Conservation (phyloP, 768 basidiomycete species). For the Mycena olivaceomarginata region DNA sequence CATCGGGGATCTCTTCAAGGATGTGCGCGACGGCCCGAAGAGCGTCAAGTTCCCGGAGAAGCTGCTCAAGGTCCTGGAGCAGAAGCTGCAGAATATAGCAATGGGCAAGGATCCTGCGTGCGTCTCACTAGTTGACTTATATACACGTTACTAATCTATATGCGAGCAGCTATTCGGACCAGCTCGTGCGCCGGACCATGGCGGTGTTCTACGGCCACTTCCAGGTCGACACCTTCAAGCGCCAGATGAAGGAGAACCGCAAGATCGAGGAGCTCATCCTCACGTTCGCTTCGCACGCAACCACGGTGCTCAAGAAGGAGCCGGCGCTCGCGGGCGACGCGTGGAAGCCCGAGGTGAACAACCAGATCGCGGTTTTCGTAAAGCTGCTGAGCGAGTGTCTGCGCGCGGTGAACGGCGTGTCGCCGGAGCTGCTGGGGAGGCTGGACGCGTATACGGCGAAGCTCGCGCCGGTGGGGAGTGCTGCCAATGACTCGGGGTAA, state of each 20-base stretch:
- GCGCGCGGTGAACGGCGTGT: slow-evolving; percentile 81
- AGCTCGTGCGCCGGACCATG: slow-evolving; percentile 91
- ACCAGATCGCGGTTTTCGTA: slow-evolving; percentile 93
- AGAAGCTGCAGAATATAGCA: slow-evolving; percentile 92
- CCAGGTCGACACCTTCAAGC: slow-evolving; percentile 88
- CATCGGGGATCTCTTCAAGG: slow-evolving; percentile 89
- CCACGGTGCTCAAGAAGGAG: slow-evolving; percentile 91
- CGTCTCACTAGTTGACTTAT: slow-evolving; percentile 57
- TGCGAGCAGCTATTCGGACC: slow-evolving; percentile 87
- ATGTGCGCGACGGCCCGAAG: slow-evolving; percentile 85
- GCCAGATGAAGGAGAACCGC: slow-evolving; percentile 95
- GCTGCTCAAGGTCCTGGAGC: slow-evolving; percentile 92
- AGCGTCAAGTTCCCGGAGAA: slow-evolving; percentile 97
- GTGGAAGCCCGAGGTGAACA: slow-evolving; percentile 95
- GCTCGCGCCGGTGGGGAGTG: slow-evolving; percentile 75
- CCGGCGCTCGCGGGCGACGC: slow-evolving; percentile 89
- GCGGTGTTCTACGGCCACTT: slow-evolving; percentile 95
- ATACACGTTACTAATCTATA: not conserved
- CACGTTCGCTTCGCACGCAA: slow-evolving; percentile 95
- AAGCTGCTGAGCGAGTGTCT: slow-evolving; percentile 91
- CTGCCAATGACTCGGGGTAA: slow-evolving; percentile 80
- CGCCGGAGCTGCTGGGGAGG: slow-evolving; percentile 88
- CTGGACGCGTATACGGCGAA: slow-evolving; percentile 91
- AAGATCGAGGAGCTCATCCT: slow-evolving; percentile 98
- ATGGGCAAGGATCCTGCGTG: slow-evolving; percentile 95